Evolutionary conservation across 2,329 filamentous ascomycete genomes (phyloP), one percentile per base, ranked within the genome.

Genomic region (Ophiocordyceps sinensis): DNA sequence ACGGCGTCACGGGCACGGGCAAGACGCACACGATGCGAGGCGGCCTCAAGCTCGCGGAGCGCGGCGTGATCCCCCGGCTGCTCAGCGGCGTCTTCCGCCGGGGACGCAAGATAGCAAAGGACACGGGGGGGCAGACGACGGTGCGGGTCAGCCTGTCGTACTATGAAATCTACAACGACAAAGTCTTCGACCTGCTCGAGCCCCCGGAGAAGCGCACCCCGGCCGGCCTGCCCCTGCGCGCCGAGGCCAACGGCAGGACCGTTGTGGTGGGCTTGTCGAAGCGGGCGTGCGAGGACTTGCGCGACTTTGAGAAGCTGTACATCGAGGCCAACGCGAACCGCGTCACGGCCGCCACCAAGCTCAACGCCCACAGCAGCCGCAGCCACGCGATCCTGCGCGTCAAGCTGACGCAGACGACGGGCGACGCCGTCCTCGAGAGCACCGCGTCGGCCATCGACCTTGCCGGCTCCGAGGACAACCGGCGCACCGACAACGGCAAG

Each of bases 1-100:
- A 95, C 58, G 88, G 88, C 45, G 85, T 89, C 44, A 94, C 88
- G 0, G 88, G 88, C 37, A 94, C 87, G 0, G 88, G 88, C 42
- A 95, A 95, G 65, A 95, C 88, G 44, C 85, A 94, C 62, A 95
- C 88, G 3, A 94, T 95, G 87, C 80, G 88, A 48, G 88, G 88
- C 49, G 88, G 88, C 32, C 76, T 93, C 61, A 84, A 82, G 56
- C 70, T 94, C 42, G 81, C 82, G 5, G 87, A 94, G 42, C 75
- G 88, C 51, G 88, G 88, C 46, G 82, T 91, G 32, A 94, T 95
- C 49, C 88, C 88, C 13, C 71, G 88, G 44, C 65, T 94, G 42
- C 70, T 95, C 36, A 93, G 85, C 61, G 77, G 76, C 50, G 83
- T 96, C 43, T 96, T 89, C 58, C 76, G 89, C 38, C 73, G 85